Evolutionary conservation across 176 grass and related monocot species (phyloP), one percentile per base, ranked within the genome.

Genomic region (Bolboschoenus planiculmis): DNA sequence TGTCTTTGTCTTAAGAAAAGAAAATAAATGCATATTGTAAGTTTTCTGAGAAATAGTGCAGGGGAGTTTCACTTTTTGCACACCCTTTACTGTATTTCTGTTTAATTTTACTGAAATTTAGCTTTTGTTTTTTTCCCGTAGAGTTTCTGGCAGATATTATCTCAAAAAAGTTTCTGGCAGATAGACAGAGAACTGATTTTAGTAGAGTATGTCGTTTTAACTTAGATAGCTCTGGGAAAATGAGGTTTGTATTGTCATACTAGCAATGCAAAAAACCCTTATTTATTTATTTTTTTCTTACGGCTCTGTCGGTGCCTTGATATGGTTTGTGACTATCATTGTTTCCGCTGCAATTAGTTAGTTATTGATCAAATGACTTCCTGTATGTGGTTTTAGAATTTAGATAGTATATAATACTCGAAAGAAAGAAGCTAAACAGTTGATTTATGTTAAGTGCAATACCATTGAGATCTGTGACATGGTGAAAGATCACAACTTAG

Each of bases 101-200:
- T 43, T 44, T 30, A 81, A 60, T 40, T 60, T 60, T 60, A 56
- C 21, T 80, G 23, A 63, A 81, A 62, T 15, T 81, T 35, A n/a
- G 13, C 3, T 64, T 48, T 11, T 56, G 0, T 76, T 18, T 46
- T 73, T 7, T 77, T 77, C n/a, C 46, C 6, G 20, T 53, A 4
- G 26, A 53, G 14, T 10, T 76, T 76, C 23, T 50, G 24, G 44
- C 14, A 48, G 27, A 74, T 74, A 67, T n/a, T n/a, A n/a, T n/a
- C n/a, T n/a, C n/a, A n/a, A n/a, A n/a, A n/a, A n/a, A n/a, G n/a
- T n/a, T n/a, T n/a, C n/a, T n/a, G n/a, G n/a, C n/a, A n/a, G 64
- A 10, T 2, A 66, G 64, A 15, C 4, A n/a, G n/a, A 20, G n/a
- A 4, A 43, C 24, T 72, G 37, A 11, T 26, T 75, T 73, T 50